A percentile compares a stretch with the other conserved stretches of the same genome.
Evolutionary conservation across 768 basidiomycete species (phyloP).

Genomic region (Kwoniella sp.): DNA sequence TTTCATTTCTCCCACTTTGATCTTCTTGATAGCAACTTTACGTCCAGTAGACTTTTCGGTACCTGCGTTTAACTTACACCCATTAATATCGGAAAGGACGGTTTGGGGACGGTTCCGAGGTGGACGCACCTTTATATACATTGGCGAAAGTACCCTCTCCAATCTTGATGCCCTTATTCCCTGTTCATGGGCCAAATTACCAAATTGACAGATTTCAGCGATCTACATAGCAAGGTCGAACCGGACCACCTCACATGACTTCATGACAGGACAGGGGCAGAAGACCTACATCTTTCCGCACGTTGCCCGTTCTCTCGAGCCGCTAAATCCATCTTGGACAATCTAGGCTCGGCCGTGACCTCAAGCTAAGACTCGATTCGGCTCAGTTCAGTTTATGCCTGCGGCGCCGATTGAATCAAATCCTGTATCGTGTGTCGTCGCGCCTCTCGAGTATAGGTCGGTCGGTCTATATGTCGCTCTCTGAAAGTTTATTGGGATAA

Average conservation of each 20-base stretch:
- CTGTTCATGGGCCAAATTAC: slow-evolving; percentile 21
- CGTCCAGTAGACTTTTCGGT: slow-evolving; percentile 44
- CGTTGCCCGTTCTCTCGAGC: slow-evolving; percentile 29
- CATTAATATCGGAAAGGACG: too few relatives aligned
- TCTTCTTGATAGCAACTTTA: slow-evolving; percentile 92
- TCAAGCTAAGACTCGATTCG: too few relatives aligned
- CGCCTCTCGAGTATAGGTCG: too few relatives aligned
- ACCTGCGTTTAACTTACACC: slow-evolving; percentile 12
- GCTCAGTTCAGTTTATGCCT: not conserved
- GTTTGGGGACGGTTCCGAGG: not conserved
- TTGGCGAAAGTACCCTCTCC: slow-evolving; percentile 88
- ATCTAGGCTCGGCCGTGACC: too few relatives aligned
- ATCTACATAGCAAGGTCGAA: too few relatives aligned
- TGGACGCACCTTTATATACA: slow-evolving; percentile 75
- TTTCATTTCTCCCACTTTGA: slow-evolving; percentile 93
- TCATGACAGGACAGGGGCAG: too few relatives aligned
- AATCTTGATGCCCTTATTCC: slow-evolving; percentile 59
- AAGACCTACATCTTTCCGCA: slow-evolving; percentile 28
- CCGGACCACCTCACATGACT: too few relatives aligned
- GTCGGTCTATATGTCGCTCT: too few relatives aligned
- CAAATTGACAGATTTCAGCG: too few relatives aligned
- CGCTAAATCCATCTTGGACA: slow-evolving; percentile 29
- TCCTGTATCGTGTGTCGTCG: too few relatives aligned
- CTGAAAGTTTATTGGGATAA: too few relatives aligned
- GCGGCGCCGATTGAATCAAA: too few relatives aligned